Base-by-base conservation (phyloP, 306 rosid species). In the Medicago truncatula region DNA sequence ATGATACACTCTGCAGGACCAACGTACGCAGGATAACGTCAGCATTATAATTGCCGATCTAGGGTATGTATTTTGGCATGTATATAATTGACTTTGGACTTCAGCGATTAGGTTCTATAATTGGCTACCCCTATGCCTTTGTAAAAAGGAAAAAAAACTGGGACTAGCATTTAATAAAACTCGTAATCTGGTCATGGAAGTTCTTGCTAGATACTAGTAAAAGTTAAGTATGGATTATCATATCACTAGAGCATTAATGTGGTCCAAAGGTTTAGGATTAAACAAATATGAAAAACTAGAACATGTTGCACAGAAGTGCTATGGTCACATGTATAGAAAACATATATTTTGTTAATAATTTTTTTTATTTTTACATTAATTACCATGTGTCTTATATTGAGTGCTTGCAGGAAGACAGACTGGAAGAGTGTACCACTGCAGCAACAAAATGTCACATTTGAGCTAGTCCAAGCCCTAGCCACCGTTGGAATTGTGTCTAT, bases 41-140 rank as follows among this genome's bases (percentile, higher is more conserved):
- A 96, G 99, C 87, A 90, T 96, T 58, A 80, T 90, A 74, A 87
- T 96, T 78, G 99, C 97, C 3, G 99, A 96, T 86, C 82, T 96
- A 25, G 96, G 99, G 99, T 96, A 87, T 50, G 89, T 21, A 6
- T 25, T 59, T 77, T 23, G 56, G 17, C 74, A 39, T 75, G 25
- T 14, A 20, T 38, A 59, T 61, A 50, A 61, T 43, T 57, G n/a
- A 63, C 20, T 70, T 66, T 56, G 60, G 47, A 56, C 31, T 47
- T 70, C 20, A 50, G 40, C 46, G 8, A n/a, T 57, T 28, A 28
- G 14, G 63, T 71, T 41, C 61, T 75, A 46, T 39, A 34, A 61
- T 41, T 52, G 74, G 68, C 25, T 9, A 50, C 53, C 38, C 28
- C 47, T 6, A 50, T 61, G 47, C 39, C 15, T 52, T 17, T 61